phyloP scores from a whole-genome alignment of 2,329 filamentous ascomycete species.

The Paraphoma chrysanthemicola region DNA sequence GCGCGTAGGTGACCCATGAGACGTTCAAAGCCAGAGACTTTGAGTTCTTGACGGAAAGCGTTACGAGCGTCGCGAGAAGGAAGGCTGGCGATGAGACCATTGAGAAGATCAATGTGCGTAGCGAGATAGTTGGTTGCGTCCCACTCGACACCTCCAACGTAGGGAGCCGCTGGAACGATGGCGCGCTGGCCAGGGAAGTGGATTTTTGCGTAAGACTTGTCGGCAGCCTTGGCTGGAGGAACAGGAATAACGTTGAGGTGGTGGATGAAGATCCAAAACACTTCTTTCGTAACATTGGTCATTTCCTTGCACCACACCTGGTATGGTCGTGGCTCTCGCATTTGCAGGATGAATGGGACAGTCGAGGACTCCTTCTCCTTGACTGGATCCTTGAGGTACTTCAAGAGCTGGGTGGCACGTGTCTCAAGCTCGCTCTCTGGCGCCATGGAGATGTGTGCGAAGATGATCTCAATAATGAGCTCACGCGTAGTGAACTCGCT shows the following conservation, averaged over 20 bases:
- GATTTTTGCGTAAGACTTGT: conserved; percentile 60
- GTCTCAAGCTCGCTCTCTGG: conserved; percentile 64
- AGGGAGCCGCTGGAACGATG: conserved; percentile 91
- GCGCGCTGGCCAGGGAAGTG: conserved; percentile 87
- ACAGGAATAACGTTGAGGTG: conserved; percentile 85
- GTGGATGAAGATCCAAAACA: conserved; percentile 99
- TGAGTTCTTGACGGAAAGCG: conserved; percentile 75
- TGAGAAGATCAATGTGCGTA: conserved; percentile 89
- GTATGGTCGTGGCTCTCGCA: conserved; percentile 86
- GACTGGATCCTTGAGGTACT: conserved; percentile 80
- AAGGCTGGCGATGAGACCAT: conserved; percentile 85
- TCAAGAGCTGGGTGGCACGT: conserved; percentile 76
- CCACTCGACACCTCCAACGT: conserved; percentile 98
- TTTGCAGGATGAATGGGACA: conserved; percentile 85
- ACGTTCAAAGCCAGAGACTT: conserved; percentile 88
- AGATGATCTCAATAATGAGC: conserved; percentile 87
- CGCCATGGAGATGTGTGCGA: conserved; percentile 80
- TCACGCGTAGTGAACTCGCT: conserved; percentile 94
- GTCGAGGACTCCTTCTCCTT: conserved; percentile 75
- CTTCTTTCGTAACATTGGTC: conserved; percentile 91
- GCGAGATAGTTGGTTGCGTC: conserved; percentile 97
- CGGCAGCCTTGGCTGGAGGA: conserved; percentile 45
- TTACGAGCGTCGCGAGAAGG: conserved; percentile 76
- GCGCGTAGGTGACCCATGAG: conserved; percentile 83
- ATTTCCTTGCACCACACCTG: conserved; percentile 94